Percentiles rank a stretch among this genome's conserved stretches.
These are phyloP conservation scores for Fragaria nilgerrensis DNA, from an alignment of 306 rosid genomes.

Conservation along the genomic window DNA sequence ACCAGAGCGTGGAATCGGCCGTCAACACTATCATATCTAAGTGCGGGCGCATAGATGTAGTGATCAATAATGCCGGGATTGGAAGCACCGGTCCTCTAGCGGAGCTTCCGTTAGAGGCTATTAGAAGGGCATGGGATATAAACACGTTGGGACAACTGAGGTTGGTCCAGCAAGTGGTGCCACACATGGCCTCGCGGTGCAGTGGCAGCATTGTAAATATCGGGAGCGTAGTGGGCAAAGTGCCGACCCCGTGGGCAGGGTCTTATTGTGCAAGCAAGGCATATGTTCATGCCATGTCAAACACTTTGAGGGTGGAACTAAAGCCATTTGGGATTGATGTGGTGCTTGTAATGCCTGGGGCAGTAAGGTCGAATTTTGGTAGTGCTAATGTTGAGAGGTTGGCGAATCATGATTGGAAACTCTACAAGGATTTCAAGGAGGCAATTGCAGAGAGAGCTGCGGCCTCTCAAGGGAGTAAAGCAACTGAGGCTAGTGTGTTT, in stretches of 20 bases:
- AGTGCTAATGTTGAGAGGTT: constrained; percentile 44
- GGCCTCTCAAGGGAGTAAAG: constrained; percentile 72
- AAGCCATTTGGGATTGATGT: constrained; percentile 74
- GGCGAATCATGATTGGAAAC: constrained; percentile 52
- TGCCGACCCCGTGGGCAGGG: constrained; percentile 87
- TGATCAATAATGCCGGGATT: constrained; percentile 72
- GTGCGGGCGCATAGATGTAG: constrained; percentile 52
- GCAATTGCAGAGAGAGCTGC: constrained; percentile 57
- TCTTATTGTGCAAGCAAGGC: constrained; percentile 76
- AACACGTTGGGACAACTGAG: constrained; percentile 70
- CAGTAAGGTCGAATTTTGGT: constrained; percentile 70
- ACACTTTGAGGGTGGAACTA: constrained; percentile 57
- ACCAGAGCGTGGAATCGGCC: constrained; percentile 57
- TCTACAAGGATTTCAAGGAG: constrained; percentile 55
- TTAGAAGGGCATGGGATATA: constrained; percentile 68
- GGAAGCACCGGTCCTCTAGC: constrained; percentile 79
- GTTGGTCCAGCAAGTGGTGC: constrained; percentile 71
- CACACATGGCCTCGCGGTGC: constrained; percentile 60
- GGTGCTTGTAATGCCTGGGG: constrained; percentile 67
- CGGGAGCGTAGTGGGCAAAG: constrained; percentile 65
- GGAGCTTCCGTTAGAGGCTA: constrained; percentile 56
- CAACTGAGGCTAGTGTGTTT: constrained; percentile 58
- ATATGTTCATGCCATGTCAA: constrained; percentile 60
- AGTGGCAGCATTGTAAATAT: constrained; percentile 67
- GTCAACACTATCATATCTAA: constrained; percentile 47